Evolutionary conservation across 2,329 filamentous ascomycete genomes (phyloP), one percentile per base, ranked within the genome.

Genomic region (Xylariaceae sp.): DNA sequence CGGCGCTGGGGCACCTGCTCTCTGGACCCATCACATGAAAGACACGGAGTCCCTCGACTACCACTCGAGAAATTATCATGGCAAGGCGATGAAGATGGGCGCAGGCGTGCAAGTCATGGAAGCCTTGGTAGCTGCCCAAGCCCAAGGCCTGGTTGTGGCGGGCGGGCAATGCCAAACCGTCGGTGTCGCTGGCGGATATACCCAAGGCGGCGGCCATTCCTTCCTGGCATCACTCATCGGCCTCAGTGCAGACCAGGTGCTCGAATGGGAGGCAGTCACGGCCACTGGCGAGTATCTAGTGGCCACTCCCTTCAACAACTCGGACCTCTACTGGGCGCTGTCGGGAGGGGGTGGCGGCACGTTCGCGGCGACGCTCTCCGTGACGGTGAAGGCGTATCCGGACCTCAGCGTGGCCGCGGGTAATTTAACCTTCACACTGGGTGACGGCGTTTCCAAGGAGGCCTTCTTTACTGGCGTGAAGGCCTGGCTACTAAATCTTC

Each of bases 271-370:
- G 38, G 70, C 76, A 2, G 61, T 80, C 14, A 70, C 66, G 11
- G 67, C 64, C 1, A 50, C 53, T 14, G 72, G 75, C 5, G 37
- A 60, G n/a, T 47, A 66, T n/a, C 43, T 75, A 1, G 63, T 53
- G 2, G 74, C 72, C 1, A 67, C 60, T 9, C 19, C 19, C 14
- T 4, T 26, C 0, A 39, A 67, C 29, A 70, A 80, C 43, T 38
- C 57, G 0, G 76, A 80, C 34, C 58, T 81, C 2, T 80, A 73
- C 58, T 83, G 75, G 76, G 77, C 76, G 1, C 53, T 79, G 2
- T 61, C 61, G 31, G 75, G 75, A 6, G 74, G 76, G 1, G 75
- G 77, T 2, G 68, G 64, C 7, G 72, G 73, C 10, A 77, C 64
- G 22, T 80, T 68, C 42, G 76, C 62, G 3, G 60, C 79, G 3